These are phyloP conservation scores for Cladophialophora psammophila DNA, from an alignment of 2,329 filamentous ascomycete genomes.

Conservation along the genomic window DNA sequence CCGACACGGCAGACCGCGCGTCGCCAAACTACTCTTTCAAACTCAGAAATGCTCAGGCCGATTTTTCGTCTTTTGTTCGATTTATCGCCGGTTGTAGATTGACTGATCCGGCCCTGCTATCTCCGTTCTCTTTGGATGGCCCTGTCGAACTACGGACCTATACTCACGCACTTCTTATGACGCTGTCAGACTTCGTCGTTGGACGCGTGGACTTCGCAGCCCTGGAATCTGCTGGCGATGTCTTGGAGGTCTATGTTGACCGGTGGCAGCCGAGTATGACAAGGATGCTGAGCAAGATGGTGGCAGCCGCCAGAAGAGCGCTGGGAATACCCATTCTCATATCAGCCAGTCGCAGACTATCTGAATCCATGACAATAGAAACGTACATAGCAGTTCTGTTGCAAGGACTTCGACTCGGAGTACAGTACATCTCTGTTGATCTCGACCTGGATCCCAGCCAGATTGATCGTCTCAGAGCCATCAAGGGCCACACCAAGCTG, in stretches of 20 bases:
- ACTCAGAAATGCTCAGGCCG: constrained; percentile 63
- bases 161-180: constrained; percentile 51
- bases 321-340: constrained; percentile 60
- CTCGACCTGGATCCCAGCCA: constrained; percentile 45
- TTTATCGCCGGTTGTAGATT: constrained; percentile 63
- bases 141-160: constrained; percentile 65
- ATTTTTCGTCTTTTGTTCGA: constrained; percentile 67
- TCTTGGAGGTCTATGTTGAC: constrained; percentile 67
- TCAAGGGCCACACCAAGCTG: constrained; percentile 51
- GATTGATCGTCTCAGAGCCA: constrained; percentile 41
- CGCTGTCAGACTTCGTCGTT: constrained; percentile 47
- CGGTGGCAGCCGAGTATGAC: constrained; percentile 61
- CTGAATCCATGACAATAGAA: constrained; percentile 21
- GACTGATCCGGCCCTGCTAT: constrained; percentile 61
- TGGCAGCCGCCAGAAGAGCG: constrained; percentile 65
- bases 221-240: constrained; percentile 66
- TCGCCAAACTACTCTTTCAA: constrained; percentile 58
- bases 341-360: constrained; percentile 24
- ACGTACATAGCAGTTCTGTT: constrained; percentile 48
- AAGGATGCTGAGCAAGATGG: constrained; percentile 61
- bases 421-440: constrained; percentile 52
- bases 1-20: constrained; percentile 48
- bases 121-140: constrained; percentile 67
- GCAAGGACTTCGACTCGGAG: constrained; percentile 50
- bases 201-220: constrained; percentile 55